phyloP scores from a whole-genome alignment of 306 rosid genomes.

The Canavalia gladiata region DNA sequence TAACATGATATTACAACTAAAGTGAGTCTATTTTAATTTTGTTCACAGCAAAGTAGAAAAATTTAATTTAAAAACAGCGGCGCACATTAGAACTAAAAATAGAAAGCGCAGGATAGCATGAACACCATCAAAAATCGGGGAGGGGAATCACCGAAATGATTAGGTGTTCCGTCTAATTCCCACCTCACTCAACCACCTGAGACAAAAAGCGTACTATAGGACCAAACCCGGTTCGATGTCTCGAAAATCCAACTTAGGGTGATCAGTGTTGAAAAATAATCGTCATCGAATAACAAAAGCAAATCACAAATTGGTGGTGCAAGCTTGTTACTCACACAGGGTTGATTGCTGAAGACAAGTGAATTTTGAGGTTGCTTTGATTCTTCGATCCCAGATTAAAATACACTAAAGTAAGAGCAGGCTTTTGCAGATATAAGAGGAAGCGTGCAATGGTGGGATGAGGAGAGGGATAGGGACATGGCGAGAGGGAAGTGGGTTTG shows the following conservation, averaged over 20 bases:
- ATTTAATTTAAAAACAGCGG: neutral
- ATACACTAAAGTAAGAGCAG: neutral
- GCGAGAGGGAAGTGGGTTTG: constrained; percentile 77
- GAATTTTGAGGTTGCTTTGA: constrained; percentile 38
- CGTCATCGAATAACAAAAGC: neutral
- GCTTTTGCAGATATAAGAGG: constrained; percentile 26
- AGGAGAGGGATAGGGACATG: constrained; percentile 60
- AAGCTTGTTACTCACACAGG: neutral
- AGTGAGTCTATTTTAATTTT: too few species aligned
- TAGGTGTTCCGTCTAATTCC: constrained; percentile 35
- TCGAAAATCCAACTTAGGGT: neutral
- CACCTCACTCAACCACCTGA: constrained; percentile 24
- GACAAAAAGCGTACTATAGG: neutral
- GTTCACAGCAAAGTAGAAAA: too few species aligned
- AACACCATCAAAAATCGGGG: constrained; percentile 45
- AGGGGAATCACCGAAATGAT: constrained; percentile 44
- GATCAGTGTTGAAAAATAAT: constrained; percentile 11
- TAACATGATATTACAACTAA: too few species aligned
- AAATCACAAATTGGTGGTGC: neutral
- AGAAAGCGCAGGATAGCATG: constrained; percentile 21
- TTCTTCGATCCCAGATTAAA: constrained; percentile 31
- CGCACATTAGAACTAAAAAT: constrained; percentile 40
- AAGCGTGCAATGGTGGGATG: constrained; percentile 64
- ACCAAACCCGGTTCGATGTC: constrained; percentile 14
- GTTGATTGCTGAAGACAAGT: too few species aligned